phyloP scores from a whole-genome alignment of 768 basidiomycete genomes.

The Rhodotorula diobovata region DNA sequence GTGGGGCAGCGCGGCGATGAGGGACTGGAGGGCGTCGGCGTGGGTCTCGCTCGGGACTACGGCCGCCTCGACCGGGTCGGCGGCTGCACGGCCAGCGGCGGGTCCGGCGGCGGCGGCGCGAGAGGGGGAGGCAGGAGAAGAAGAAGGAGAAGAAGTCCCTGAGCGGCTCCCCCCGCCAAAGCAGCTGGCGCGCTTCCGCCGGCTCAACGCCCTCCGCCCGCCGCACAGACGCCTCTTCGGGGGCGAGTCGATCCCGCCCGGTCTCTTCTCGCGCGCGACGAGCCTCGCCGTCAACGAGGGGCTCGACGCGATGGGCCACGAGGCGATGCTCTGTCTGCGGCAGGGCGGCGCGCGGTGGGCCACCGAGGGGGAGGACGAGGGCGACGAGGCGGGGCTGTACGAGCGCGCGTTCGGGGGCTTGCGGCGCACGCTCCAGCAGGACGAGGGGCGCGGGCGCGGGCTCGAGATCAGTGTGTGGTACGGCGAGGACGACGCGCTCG shows the following conservation, averaged over 20 bases:
- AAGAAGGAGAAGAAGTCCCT: background rate
- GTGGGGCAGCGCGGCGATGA: background rate
- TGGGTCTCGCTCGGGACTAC: background rate
- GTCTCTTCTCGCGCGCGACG: constrained; percentile 2
- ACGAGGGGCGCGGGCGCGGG: background rate
- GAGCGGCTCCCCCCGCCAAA: background rate
- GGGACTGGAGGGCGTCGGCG: background rate
- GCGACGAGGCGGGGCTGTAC: background rate
- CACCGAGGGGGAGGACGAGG: background rate
- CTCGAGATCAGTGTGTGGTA: constrained; percentile 10
- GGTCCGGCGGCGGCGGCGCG: background rate
- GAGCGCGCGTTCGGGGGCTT: constrained; percentile 14
- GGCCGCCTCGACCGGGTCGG: background rate
- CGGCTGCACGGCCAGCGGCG: background rate
- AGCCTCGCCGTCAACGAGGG: constrained; percentile 7
- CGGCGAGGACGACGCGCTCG: constrained; percentile 10
- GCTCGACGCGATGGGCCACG: constrained; percentile 16
- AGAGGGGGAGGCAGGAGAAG: too few relatives aligned
- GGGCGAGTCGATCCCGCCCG: background rate
- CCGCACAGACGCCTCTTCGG: constrained; percentile 13
- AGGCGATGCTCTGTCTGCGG: constrained; percentile 25
- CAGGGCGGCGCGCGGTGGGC: constrained; percentile 17
- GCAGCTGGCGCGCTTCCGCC: constrained; percentile 1
- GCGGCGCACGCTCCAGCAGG: background rate
- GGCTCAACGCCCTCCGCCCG: background rate